Base-by-base conservation (phyloP, 768 basidiomycete genomes). In the Leccinellum luteum region DNA sequence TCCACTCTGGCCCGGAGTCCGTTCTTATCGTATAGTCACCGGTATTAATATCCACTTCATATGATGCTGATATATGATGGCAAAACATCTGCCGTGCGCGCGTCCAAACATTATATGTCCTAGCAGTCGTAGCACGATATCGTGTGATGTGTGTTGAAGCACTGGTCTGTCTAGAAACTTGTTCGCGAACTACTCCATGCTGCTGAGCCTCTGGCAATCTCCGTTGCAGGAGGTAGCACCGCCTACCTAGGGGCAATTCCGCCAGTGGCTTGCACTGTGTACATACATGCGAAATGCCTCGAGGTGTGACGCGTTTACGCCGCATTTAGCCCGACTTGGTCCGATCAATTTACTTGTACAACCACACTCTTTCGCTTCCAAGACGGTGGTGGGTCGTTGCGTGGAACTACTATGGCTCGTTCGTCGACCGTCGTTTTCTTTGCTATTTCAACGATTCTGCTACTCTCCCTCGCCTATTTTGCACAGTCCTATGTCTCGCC, bases 401-500 rank as follows among this genome's bases (percentile, higher is more conserved):
- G 28, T 47, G n/a, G 51, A 43, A 43, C 17, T 15, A 43, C 17
- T 15, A 72, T 72, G 72, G 55, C 70, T 56, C 72, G 62, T 47
- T 47, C 54, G 38, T 53, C 61, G 50, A 60, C 64, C n/a, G 43
- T 56, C 35, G 48, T 60, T 50, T 60, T 70, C 30, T 31, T 69
- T 19, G 54, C 60, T 10, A 28, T 71, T 47, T 63, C 70, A 23
- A n/a, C n/a, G n/a, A 51, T 73, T 50, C 56, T 72, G 13, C 35
- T 72, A 15, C 60, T 72, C 50, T 72, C 71, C 30, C 61, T 72
- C 35, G 70, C 71, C 48, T 72, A 70, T 54, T 57, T 64, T 44
- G 63, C 61, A 8, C 70, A 72, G 45, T 72, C 70, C 49, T 67
- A 69, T 27, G 66, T 62, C 25, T 68, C 72, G 14, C 70, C 65